A percentile compares a stretch with the other conserved stretches of the same genome.
phyloP scores from a whole-genome alignment of 1,139 yeast species.

The Geotrichum carabidarum region DNA sequence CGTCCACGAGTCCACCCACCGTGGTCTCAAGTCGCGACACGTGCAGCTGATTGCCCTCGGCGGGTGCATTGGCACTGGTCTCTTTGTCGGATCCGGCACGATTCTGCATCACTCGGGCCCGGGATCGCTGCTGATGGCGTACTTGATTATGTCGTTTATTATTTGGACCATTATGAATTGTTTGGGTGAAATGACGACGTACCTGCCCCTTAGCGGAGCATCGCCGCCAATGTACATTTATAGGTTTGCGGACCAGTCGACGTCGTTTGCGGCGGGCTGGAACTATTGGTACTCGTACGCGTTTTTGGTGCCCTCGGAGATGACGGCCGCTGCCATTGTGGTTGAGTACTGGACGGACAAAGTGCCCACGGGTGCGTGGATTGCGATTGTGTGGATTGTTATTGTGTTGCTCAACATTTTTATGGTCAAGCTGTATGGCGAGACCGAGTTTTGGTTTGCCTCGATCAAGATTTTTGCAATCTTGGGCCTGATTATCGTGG shows the following conservation, averaged over 20 bases:
- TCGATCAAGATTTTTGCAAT: slow-evolving; percentile 64
- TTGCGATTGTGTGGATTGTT: slow-evolving; percentile 59
- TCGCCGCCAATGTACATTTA: slow-evolving; percentile 31
- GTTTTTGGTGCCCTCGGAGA: slow-evolving; percentile 59
- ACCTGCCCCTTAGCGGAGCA: slow-evolving; percentile 43
- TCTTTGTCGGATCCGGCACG: slow-evolving; percentile 64
- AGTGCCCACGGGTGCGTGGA: slow-evolving; percentile 76
- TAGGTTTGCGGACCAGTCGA: slow-evolving; percentile 46
- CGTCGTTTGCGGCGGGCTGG: slow-evolving; percentile 80
- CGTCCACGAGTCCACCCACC: slow-evolving; percentile 26
- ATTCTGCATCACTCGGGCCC: slow-evolving; percentile 60
- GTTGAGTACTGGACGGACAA: slow-evolving; percentile 67
- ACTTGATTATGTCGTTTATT: slow-evolving; percentile 48
- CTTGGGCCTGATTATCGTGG: slow-evolving; percentile 62
- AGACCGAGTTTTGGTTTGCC: slow-evolving; percentile 66
- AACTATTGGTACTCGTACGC: slow-evolving; percentile 88
- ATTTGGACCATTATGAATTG: slow-evolving; percentile 55
- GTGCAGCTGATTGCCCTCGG: slow-evolving; percentile 84
- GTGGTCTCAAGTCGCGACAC: slow-evolving; percentile 54
- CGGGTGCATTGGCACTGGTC: slow-evolving; percentile 78
- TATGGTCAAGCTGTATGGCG: slow-evolving; percentile 66
- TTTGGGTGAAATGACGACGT: slow-evolving; percentile 59
- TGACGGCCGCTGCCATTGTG: slow-evolving; percentile 74
- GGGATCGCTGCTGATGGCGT: slow-evolving; percentile 57
- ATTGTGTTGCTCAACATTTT: slow-evolving; percentile 50